Percentiles rank a stretch among this genome's conserved stretches.
Evolutionary conservation across 441 rosid species (phyloP).

Genomic region (Populus hybrid): DNA sequence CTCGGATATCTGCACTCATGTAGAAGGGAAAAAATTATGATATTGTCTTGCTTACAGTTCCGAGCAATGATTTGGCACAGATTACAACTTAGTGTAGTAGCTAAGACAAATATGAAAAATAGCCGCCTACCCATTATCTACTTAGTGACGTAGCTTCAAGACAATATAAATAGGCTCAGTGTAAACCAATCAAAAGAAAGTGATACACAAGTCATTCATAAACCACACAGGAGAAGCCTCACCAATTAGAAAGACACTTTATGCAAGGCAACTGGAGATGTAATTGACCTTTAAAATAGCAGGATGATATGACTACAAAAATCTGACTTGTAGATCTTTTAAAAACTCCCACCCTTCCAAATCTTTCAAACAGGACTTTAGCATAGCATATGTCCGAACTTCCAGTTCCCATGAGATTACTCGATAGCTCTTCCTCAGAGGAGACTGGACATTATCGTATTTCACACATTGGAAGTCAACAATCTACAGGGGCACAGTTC

Average conservation of each 20-base stretch:
- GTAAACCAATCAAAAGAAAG: no score
- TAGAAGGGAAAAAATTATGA: neutral
- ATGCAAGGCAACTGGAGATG: neutral
- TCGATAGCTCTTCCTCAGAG: neutral
- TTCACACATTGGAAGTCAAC: neutral
- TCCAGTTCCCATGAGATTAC: neutral
- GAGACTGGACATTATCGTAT: neutral
- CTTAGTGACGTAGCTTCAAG: no score
- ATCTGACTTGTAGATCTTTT: neutral
- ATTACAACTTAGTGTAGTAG: neutral
- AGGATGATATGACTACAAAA: slow-evolving; percentile 4
- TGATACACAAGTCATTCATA: no score
- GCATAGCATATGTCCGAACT: neutral
- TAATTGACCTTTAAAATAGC: neutral
- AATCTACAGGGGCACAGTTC: neutral
- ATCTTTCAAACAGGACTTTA: neutral
- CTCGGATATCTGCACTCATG: slow-evolving; percentile 70
- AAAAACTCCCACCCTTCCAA: neutral
- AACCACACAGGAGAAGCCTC: neutral
- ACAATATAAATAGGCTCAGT: no score
- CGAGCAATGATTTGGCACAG: neutral
- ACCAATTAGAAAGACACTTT: neutral
- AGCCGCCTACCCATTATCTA: neutral
- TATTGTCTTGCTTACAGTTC: neutral
- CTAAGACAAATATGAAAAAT: neutral